A percentile compares a stretch with the other conserved stretches of the same genome.
Conservation (phyloP, 768 basidiomycete genomes). For the Mycena rosella region DNA sequence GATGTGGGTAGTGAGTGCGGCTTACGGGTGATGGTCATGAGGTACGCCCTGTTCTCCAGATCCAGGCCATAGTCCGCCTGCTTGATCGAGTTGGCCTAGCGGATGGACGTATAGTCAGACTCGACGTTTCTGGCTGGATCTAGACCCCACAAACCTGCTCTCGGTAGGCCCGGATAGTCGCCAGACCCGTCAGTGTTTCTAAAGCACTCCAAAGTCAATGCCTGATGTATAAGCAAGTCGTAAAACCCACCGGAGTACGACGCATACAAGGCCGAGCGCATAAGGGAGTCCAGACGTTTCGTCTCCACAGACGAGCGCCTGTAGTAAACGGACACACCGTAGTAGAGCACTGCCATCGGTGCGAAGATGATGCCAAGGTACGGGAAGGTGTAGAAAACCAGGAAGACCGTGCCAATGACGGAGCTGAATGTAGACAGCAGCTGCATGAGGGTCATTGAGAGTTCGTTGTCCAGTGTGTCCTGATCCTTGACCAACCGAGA, state of each 20-base stretch:
- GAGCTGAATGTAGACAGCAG: conserved; percentile 55
- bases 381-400: conserved; percentile 79
- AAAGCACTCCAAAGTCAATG: conserved; percentile 6
- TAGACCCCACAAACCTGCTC: conserved; percentile 55
- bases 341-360: conserved; percentile 66
- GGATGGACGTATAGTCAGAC: not conserved
- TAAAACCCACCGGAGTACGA: conserved; percentile 64
- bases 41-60: conserved; percentile 72
- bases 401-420: conserved; percentile 66
- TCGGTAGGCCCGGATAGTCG: conserved; percentile 73
- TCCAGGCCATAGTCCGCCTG: conserved; percentile 68
- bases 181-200: conserved; percentile 75
- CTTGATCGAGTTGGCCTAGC: conserved; percentile 60
- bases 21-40: conserved; percentile 64
- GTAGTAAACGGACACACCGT: conserved; percentile 67
- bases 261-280: conserved; percentile 69
- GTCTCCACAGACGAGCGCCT: conserved; percentile 72
- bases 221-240: not conserved
- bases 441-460: conserved; percentile 64
- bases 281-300: conserved; percentile 73
- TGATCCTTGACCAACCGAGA: conserved; percentile 74
- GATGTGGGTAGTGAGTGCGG: not conserved
- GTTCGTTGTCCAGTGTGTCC: conserved; percentile 65
- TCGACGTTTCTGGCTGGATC: not conserved
- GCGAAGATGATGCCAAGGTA: conserved; percentile 74